phyloP scores from a whole-genome alignment of 1,284 basidiomycete genomes.

The Naganishia sp. region DNA sequence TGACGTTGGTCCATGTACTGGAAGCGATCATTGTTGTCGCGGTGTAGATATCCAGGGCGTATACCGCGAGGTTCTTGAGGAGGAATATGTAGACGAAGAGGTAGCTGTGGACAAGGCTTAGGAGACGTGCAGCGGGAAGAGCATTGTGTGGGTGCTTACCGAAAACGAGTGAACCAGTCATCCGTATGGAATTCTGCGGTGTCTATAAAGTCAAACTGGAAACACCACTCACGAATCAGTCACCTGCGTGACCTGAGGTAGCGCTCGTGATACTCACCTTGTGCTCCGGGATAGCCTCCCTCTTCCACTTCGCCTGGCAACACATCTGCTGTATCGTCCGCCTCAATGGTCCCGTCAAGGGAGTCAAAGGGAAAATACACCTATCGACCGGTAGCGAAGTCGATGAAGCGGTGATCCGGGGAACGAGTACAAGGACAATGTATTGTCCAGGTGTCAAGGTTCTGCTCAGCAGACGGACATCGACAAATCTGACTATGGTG shows the following conservation, averaged over 20 bases:
- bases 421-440: neutral
- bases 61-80: slow-evolving; percentile 92
- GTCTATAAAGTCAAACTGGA: slow-evolving; percentile 94
- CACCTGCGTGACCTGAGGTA: neutral
- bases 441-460: no score
- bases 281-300: slow-evolving; percentile 95
- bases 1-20: slow-evolving; percentile 82
- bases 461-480: neutral
- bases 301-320: slow-evolving; percentile 78
- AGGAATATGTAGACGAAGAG: slow-evolving; percentile 86
- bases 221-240: neutral
- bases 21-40: slow-evolving; percentile 95
- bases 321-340: slow-evolving; percentile 59
- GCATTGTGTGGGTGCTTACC: slow-evolving; percentile 59
- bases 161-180: slow-evolving; percentile 79
- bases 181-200: slow-evolving; percentile 82
- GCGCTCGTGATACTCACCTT: slow-evolving; percentile 63
- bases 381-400: neutral
- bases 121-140: neutral
- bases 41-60: slow-evolving; percentile 96
- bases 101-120: slow-evolving; percentile 62
- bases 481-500: neutral
- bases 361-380: slow-evolving; percentile 11
- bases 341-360: no score
- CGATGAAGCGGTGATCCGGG: neutral